phyloP scores from a whole-genome alignment of 257 asterid species.

The Leonotis leonurus region DNA sequence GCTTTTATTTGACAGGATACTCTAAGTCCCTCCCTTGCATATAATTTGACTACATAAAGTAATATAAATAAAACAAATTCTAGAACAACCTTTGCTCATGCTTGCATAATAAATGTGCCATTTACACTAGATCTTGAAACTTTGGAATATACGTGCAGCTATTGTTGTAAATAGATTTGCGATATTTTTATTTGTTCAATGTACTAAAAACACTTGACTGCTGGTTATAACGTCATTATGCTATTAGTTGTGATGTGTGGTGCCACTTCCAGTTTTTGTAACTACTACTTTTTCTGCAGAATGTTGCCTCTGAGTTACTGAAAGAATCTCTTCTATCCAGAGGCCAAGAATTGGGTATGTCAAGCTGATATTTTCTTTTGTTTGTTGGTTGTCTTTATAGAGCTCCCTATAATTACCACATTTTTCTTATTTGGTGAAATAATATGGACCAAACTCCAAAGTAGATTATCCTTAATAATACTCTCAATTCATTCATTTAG shows the following conservation, averaged over 20 bases:
- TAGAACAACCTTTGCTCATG: neutral
- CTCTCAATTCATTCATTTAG: neutral
- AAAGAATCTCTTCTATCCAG: constrained; percentile 52
- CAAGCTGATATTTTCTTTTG: constrained; percentile 5
- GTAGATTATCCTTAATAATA: neutral
- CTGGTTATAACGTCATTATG: neutral
- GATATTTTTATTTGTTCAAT: neutral
- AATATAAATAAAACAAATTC: neutral
- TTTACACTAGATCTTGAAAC: neutral
- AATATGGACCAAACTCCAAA: neutral
- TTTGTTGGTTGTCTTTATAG: constrained; percentile 5
- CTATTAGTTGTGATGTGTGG: neutral
- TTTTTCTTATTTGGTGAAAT: neutral
- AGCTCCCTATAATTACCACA: neutral
- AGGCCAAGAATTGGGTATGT: constrained; percentile 45
- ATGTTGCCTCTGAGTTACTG: constrained; percentile 76
- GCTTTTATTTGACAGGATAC: neutral
- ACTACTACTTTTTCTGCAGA: constrained; percentile 44
- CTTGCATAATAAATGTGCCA: neutral
- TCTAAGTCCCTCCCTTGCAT: neutral
- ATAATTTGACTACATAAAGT: neutral
- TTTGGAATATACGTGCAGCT: neutral
- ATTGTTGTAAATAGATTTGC: neutral
- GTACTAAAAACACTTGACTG: neutral
- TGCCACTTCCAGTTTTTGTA: neutral